Percentiles rank a stretch among this genome's conserved stretches.
Conservation (phyloP, 2,329 filamentous ascomycete genomes). For the Aspergillus piperis region DNA sequence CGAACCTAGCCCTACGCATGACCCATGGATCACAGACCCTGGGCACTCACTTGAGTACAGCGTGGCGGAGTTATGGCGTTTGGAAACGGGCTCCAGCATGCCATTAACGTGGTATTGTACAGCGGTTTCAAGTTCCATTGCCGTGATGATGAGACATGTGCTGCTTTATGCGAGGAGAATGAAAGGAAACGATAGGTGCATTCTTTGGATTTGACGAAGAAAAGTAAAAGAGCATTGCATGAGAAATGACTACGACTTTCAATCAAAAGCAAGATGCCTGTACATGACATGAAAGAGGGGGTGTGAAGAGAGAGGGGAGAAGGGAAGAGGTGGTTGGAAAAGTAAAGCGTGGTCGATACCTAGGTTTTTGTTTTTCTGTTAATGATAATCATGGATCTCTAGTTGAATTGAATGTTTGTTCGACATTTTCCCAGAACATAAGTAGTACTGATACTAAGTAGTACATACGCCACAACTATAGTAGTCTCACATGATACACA, state of each 20-base stretch:
- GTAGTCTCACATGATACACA: too few species aligned
- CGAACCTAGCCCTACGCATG: neutral
- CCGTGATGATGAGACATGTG: neutral
- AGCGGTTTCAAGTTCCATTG: neutral
- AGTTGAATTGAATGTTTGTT: slow-evolving; percentile 15
- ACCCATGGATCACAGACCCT: neutral
- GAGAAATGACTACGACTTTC: slow-evolving; percentile 30
- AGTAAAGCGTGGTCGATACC: slow-evolving; percentile 25
- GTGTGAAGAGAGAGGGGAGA: neutral
- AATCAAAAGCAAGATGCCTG: slow-evolving; percentile 25
- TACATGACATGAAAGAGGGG: slow-evolving; percentile 29
- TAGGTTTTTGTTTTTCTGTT: slow-evolving; percentile 21
- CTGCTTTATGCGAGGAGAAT: neutral
- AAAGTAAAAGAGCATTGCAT: slow-evolving; percentile 17
- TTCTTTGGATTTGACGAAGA: neutral
- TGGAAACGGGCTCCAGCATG: neutral
- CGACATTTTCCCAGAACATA: too few species aligned
- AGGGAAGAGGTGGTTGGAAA: neutral
- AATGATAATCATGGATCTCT: slow-evolving; percentile 16
- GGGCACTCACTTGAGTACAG: neutral
- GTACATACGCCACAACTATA: too few species aligned
- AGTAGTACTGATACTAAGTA: too few species aligned
- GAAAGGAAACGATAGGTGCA: neutral
- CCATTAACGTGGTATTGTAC: neutral
- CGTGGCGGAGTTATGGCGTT: neutral